These are phyloP conservation scores for Phaseolus lunatus DNA, from an alignment of 306 rosid species.

Conservation along the genomic window DNA sequence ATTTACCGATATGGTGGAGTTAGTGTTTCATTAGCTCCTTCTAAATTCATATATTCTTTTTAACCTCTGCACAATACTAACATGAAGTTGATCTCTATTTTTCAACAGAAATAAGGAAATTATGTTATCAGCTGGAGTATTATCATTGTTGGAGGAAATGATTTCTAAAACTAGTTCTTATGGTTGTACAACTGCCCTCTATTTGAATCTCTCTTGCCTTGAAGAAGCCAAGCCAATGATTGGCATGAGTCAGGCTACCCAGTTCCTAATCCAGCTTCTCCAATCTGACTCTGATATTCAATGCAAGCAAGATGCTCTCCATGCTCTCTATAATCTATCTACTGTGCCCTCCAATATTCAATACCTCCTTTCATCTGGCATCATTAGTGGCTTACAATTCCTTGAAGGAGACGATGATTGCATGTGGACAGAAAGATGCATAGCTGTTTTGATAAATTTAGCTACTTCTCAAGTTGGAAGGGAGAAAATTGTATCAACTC, in stretches of 20 bases:
- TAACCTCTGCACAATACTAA: conserved; percentile 3
- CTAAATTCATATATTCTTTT: background rate
- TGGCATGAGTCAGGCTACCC: conserved; percentile 75
- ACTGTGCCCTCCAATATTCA: conserved; percentile 70
- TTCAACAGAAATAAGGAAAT: conserved; percentile 81
- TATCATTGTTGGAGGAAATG: conserved; percentile 85
- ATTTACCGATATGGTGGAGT: background rate
- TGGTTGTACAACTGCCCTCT: conserved; percentile 85
- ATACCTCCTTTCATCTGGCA: conserved; percentile 70
- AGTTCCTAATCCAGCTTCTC: conserved; percentile 76
- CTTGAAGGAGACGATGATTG: conserved; percentile 65
- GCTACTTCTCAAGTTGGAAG: conserved; percentile 71
- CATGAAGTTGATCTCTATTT: conserved; percentile 16
- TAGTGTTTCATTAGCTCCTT: conserved; percentile 5
- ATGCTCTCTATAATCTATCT: conserved; percentile 84
- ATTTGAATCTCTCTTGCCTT: conserved; percentile 85
- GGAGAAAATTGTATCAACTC: conserved; percentile 67
- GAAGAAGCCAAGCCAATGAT: conserved; percentile 84
- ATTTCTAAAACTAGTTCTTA: conserved; percentile 59
- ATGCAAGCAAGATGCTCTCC: conserved; percentile 88
- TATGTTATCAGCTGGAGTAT: conserved; percentile 78
- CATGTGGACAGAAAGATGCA: conserved; percentile 76
- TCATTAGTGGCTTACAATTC: conserved; percentile 65
- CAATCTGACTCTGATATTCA: conserved; percentile 58
- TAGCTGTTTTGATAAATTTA: conserved; percentile 81